Evolutionary conservation across 306 rosid genomes (phyloP).

Genomic region (Fagus sylvatica): DNA sequence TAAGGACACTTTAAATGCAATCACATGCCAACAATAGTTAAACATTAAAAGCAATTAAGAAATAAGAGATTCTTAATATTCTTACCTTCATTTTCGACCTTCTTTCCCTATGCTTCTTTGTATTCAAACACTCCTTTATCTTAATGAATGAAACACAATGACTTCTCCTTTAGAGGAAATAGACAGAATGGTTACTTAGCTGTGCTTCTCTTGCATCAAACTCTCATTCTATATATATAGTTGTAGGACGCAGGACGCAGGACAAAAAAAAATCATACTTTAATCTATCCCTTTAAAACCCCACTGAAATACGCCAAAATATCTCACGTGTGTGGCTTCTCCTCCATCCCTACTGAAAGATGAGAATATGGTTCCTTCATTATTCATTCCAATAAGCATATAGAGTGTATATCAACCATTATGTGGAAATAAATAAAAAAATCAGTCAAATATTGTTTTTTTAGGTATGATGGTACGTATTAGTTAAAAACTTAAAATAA

Average conservation of each 20-base stretch:
- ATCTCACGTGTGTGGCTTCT: constrained; percentile 32
- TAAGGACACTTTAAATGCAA: neutral
- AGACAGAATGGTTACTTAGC: neutral
- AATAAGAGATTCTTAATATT: neutral
- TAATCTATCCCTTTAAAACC: constrained; percentile 10
- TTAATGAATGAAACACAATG: neutral
- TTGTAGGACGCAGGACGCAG: neutral
- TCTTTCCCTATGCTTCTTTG: neutral
- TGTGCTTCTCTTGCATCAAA: neutral
- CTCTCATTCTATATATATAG: neutral
- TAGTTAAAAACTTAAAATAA: too few relatives aligned
- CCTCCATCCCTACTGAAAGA: constrained; percentile 28
- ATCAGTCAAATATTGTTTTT: neutral
- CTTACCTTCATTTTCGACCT: constrained; percentile 6
- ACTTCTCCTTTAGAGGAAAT: neutral
- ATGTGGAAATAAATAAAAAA: neutral
- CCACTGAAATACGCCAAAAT: constrained; percentile 1
- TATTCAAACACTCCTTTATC: neutral
- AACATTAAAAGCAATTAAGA: neutral
- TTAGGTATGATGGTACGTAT: neutral
- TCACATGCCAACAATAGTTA: neutral
- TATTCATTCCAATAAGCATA: constrained; percentile 2
- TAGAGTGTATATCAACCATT: neutral
- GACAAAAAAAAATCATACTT: neutral
- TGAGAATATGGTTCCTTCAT: constrained; percentile 43